These are phyloP conservation scores for Tricholoma saponaceum DNA, from an alignment of 768 basidiomycete genomes.

Conservation along the genomic window DNA sequence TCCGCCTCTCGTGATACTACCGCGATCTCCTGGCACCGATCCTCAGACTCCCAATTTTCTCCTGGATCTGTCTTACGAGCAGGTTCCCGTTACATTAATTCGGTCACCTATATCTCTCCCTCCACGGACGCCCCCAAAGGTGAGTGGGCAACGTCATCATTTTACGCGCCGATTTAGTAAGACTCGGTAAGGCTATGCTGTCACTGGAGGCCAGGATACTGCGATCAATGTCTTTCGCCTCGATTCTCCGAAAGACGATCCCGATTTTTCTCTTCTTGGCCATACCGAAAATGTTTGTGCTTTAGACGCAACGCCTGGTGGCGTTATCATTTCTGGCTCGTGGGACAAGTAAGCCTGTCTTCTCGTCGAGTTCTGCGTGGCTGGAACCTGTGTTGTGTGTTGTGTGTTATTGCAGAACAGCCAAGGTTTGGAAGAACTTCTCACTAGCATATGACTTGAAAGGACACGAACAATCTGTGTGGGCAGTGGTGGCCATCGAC, in stretches of 20 bases:
- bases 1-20: conserved; percentile 92
- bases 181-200: conserved; percentile 63
- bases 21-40: conserved; percentile 79
- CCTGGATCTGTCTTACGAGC: conserved; percentile 53
- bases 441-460: conserved; percentile 66
- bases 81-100: conserved; percentile 75
- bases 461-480: conserved; percentile 89
- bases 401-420: conserved; percentile 54
- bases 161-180: conserved; percentile 15
- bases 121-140: conserved; percentile 66
- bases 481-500: conserved; percentile 83
- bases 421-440: conserved; percentile 90
- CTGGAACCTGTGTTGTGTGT: too few relatives aligned
- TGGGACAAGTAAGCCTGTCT: conserved; percentile 82
- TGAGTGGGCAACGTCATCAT: conserved; percentile 28
- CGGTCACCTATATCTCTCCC: conserved; percentile 76
- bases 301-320: conserved; percentile 63
- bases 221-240: conserved; percentile 82
- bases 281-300: conserved; percentile 91
- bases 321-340: conserved; percentile 86
- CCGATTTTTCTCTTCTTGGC: conserved; percentile 79
- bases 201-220: conserved; percentile 87
- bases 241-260: conserved; percentile 55
- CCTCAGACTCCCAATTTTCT: conserved; percentile 44
- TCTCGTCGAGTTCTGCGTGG: not conserved